Evolutionary conservation across 2,329 filamentous ascomycete genomes (phyloP), one percentile per base, ranked within the genome.

Genomic region (Claviceps arundinis): DNA sequence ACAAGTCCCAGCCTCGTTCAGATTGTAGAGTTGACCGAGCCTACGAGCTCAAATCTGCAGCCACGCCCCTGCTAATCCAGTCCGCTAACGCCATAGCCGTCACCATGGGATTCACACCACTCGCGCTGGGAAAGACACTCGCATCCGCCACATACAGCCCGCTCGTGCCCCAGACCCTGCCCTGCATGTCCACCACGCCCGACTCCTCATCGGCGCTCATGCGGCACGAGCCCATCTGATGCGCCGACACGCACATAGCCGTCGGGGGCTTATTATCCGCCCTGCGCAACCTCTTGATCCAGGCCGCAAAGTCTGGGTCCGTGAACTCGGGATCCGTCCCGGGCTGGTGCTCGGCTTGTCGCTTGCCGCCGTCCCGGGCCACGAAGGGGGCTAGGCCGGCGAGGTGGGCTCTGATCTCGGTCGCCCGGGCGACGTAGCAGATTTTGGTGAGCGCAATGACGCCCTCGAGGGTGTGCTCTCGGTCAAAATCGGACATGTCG

Each of bases 31-130:
- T 19, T 19, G 19, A 26, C 7, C 7, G 7, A 9, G 26, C 8
- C 26, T 30, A 30, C 26, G 26, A 34, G 30, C 16, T 30, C 37
- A 50, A n/a, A 26, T 52, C 50, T 4, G n/a, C 19, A 9, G 41
- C 42, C 3, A 85, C 64, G 0, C 75, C 73, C 59, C 75, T 70
- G 3, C 79, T 79, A 55, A 87, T 82, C 68, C 77, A 78, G 61
- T 86, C 80, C 48, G 80, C 73, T 59, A 86, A 76, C 1, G 80
- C 79, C 86, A 90, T 88, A 53, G 73, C 76, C 13, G 85, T 89
- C 44, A 89, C 72, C 87, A 91, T 90, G 13, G 87, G 87, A 64
- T 90, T 90, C 34, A 89, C 85, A 1, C 87, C 87, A 62, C 81
- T 87, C 11, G 85, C 85, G 52, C 78, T 84, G 1, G 85, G 87